phyloP scores from a whole-genome alignment of 192 early-diverging fungal species.

The Chytriomyces hyalinus region DNA sequence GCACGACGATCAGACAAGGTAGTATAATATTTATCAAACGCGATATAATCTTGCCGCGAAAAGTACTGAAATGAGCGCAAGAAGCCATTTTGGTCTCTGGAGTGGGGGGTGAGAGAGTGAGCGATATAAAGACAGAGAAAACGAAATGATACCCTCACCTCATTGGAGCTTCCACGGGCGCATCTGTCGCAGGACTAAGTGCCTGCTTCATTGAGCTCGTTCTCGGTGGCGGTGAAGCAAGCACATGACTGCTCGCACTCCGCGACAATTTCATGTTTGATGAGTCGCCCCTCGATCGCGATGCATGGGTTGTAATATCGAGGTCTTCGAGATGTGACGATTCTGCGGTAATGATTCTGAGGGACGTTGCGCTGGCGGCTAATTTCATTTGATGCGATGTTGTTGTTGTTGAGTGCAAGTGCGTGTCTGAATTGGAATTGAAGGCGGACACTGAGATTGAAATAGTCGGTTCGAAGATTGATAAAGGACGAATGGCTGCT shows the following conservation, averaged over 20 bases:
- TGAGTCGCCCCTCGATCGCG: not conserved
- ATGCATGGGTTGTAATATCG: not conserved
- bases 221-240: not conserved
- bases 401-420: no score
- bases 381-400: not conserved
- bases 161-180: not conserved
- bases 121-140: not conserved
- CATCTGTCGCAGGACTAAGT: not conserved
- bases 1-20: slow-evolving; percentile 24
- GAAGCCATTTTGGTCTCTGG: slow-evolving; percentile 41
- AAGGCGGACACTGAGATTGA: no score
- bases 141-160: not conserved
- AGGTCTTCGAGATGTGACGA: not conserved
- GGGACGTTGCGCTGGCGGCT: not conserved
- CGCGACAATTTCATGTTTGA: not conserved
- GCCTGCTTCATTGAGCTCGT: not conserved
- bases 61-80: slow-evolving; percentile 35
- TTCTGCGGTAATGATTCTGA: not conserved
- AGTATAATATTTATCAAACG: slow-evolving; percentile 37
- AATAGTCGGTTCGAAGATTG: no score
- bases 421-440: no score
- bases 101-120: not conserved
- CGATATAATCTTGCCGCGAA: slow-evolving; percentile 31
- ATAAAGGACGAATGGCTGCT: no score
- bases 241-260: not conserved